Percentiles rank a stretch among this genome's conserved stretches.
Evolutionary conservation across 208 protist genomes (phyloP).

Genomic region (Kentomonas sorsogonicus): DNA sequence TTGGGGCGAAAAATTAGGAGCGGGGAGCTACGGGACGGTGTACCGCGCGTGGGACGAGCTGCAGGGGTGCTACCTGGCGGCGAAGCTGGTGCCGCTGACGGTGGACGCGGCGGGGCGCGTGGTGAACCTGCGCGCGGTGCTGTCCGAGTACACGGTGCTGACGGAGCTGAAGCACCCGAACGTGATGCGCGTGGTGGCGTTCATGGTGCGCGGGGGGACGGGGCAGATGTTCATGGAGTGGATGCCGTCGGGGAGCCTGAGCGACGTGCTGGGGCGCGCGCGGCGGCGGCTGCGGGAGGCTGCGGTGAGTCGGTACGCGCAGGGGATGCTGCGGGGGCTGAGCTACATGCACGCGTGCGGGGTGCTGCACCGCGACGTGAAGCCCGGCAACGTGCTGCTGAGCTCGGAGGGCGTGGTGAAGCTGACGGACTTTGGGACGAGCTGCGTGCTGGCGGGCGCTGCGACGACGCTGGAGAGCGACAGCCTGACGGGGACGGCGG

Average conservation of each 20-base stretch:
- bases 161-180: conserved; percentile 59
- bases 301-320: conserved; percentile 53
- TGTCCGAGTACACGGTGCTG: conserved; percentile 64
- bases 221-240: conserved; percentile 75
- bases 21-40: conserved; percentile 47
- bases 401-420: conserved; percentile 56
- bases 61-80: conserved; percentile 49
- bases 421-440: conserved; percentile 84
- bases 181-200: conserved; percentile 65
- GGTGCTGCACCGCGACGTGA: conserved; percentile 80
- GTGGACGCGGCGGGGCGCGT: conserved; percentile 15
- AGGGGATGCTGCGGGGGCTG: conserved; percentile 45
- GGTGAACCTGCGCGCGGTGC: conserved; percentile 41
- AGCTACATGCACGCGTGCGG: conserved; percentile 58
- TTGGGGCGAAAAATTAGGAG: conserved; percentile 33
- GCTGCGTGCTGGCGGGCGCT: conserved; percentile 32
- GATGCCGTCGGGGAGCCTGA: conserved; percentile 59
- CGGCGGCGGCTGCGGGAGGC: conserved; percentile 37
- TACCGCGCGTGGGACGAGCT: conserved; percentile 58
- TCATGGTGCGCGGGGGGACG: conserved; percentile 37
- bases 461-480: conserved; percentile 22
- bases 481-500: conserved; percentile 52
- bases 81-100: conserved; percentile 54
- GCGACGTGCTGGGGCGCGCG: conserved; percentile 36
- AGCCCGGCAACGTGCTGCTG: conserved; percentile 82